Percentiles rank a stretch among this genome's conserved stretches.
Conservation (phyloP, 176 grass and related monocot genomes). For the Tuctoria greenei region DNA sequence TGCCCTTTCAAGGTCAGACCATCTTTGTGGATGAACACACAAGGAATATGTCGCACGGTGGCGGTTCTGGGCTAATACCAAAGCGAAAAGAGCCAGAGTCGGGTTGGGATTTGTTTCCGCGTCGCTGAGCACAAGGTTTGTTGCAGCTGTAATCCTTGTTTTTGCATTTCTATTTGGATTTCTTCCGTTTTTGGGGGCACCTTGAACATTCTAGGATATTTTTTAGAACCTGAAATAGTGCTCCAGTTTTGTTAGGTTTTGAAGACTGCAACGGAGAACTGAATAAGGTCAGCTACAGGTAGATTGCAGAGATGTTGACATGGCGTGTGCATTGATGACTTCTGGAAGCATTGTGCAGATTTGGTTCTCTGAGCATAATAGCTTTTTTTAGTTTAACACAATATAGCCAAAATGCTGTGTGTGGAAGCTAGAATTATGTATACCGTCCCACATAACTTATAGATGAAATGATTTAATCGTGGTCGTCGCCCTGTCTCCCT, state of each 20-base stretch:
- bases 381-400: constrained; percentile 34
- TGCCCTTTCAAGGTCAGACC: constrained; percentile 44
- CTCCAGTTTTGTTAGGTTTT: constrained; percentile 43
- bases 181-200: constrained; percentile 5
- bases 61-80: constrained; percentile 24
- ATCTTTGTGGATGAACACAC: constrained; percentile 51
- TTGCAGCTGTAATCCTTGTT: constrained; percentile 36
- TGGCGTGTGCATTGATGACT: constrained; percentile 37
- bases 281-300: constrained; percentile 47
- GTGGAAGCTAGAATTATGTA: constrained; percentile 44
- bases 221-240: constrained; percentile 44
- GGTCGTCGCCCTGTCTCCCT: background rate
- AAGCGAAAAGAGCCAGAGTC: constrained; percentile 76
- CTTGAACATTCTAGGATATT: constrained; percentile 44
- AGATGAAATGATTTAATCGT: constrained; percentile 36
- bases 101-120: constrained; percentile 55
- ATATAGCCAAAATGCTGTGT: constrained; percentile 35
- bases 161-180: constrained; percentile 14
- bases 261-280: constrained; percentile 37
- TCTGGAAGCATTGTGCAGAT: constrained; percentile 44
- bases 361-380: constrained; percentile 46
- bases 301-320: constrained; percentile 42
- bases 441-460: constrained; percentile 38
- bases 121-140: constrained; percentile 28
- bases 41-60: constrained; percentile 43